Base-by-base conservation (phyloP, 495 filamentous ascomycete genomes). In the Hypoxylon fuscum region DNA sequence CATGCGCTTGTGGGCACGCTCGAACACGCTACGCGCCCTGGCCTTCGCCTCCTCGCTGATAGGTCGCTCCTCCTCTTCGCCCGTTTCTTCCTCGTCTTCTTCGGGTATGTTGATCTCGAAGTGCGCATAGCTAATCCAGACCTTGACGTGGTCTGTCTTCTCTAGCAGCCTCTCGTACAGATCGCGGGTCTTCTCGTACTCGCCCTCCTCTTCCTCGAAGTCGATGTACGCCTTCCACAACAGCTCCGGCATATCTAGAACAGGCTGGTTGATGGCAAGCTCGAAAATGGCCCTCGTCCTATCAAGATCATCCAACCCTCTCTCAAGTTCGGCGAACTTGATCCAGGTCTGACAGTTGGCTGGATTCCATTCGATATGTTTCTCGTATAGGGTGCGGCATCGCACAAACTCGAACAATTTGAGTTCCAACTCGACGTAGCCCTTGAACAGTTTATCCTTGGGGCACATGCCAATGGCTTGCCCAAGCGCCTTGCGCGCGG, bases 171-270 rank as follows among this genome's bases (percentile, higher is more conserved):
- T 85, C 77, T 98, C 95, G 77, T 98, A 98, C 46, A 98, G 77
- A n/a, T 78, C 72, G 41, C 95, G 82, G 1, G 92, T 88, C 27
- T 85, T 81, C 25, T 91, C 92, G 75, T 91, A 96, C 73, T 97
- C 92, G 50, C 88, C 89, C 71, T 93, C 89, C 59, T 96, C 90
- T 69, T 96, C 94, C 75, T 98, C 96, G 68, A 98, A 98, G 76
- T 98, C 93, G 68, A 98, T 97, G 71, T 96, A 98, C 1, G 90
- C 85, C 75, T 96, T 97, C 95, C 95, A 98, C 9, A 98, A 77
- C 54, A 97, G 76, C 76, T 98, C 95, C 3, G 95, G 95, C 95
- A 98, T 98, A 72, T 98, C 96, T n/a, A 98, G 77, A 5, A 84
- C 80, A 14, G 88, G 82, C 73, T 97, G 92, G 25, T 85, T 81